Conservation (phyloP, 768 basidiomycete genomes). For the Flagelloscypha sp. region DNA sequence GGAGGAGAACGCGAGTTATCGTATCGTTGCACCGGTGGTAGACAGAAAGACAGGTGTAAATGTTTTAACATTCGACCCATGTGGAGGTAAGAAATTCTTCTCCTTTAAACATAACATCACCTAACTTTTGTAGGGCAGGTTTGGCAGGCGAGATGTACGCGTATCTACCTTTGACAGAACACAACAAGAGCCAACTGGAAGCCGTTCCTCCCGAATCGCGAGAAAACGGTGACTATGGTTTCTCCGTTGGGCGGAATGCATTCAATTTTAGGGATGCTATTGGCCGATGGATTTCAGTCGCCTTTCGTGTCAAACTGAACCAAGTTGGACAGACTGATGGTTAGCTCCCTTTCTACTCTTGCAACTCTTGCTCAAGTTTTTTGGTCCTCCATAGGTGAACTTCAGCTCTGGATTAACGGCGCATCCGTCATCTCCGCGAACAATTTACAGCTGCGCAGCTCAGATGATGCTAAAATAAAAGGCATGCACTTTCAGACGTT, state of each 20-base stretch:
- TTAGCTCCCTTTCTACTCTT: conserved; percentile 14
- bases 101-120: background rate
- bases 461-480: conserved; percentile 40
- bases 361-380: background rate
- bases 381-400: conserved; percentile 39
- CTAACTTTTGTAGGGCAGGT: too few relatives aligned
- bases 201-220: conserved; percentile 41
- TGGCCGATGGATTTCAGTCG: conserved; percentile 52
- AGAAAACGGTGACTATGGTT: conserved; percentile 51
- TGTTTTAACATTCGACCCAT: conserved; percentile 67
- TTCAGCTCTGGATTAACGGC: conserved; percentile 61
- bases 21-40: conserved; percentile 62
- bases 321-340: conserved; percentile 51
- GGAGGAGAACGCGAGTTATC: conserved; percentile 50
- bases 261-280: conserved; percentile 47
- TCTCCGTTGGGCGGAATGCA: conserved; percentile 59
- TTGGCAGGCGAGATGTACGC: conserved; percentile 65
- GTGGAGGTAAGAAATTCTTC: conserved; percentile 50
- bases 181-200: conserved; percentile 35
- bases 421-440: conserved; percentile 38
- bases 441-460: conserved; percentile 39
- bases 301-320: conserved; percentile 66
- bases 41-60: conserved; percentile 49
- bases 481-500: conserved; percentile 75
- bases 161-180: conserved; percentile 47